A percentile compares a stretch with the other conserved stretches of the same genome.
These are phyloP conservation scores for Colletotrichum cereale DNA, from an alignment of 2,329 filamentous ascomycete genomes.

Conservation along the genomic window DNA sequence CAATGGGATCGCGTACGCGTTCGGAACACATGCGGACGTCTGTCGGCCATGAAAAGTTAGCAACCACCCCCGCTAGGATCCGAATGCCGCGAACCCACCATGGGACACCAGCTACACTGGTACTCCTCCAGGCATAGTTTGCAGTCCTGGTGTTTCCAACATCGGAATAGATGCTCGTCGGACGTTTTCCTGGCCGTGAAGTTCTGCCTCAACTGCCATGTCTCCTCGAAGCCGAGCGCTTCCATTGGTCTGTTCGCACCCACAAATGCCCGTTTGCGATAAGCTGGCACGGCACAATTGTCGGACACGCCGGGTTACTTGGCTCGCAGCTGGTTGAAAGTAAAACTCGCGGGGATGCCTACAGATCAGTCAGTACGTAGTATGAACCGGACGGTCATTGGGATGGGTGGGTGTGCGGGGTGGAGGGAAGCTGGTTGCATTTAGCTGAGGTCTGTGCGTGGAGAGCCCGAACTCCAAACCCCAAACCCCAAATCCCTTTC, in stretches of 20 bases:
- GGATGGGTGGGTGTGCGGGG: conserved; percentile 15
- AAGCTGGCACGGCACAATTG: background rate
- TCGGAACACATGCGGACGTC: conserved; percentile 68
- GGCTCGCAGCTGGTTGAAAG: background rate
- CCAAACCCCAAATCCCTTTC: background rate
- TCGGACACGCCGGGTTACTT: background rate
- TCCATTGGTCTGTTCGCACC: background rate
- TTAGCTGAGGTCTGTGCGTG: conserved; percentile 21
- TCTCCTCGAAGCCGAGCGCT: background rate
- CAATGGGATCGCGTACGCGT: conserved; percentile 57
- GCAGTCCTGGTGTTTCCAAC: conserved; percentile 66
- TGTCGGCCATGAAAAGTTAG: conserved; percentile 42
- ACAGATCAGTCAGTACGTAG: too few species aligned
- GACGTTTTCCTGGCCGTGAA: conserved; percentile 47
- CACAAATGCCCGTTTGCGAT: background rate
- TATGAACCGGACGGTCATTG: conserved; percentile 1
- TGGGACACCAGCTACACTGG: conserved; percentile 66
- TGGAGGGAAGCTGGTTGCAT: background rate
- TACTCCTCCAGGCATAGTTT: conserved; percentile 57
- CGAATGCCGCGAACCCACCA: conserved; percentile 52
- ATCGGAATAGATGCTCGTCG: conserved; percentile 59
- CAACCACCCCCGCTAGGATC: conserved; percentile 10
- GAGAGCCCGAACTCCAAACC: conserved; percentile 1
- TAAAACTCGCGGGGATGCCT: conserved; percentile 5
- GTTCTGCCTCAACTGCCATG: conserved; percentile 43